Evolutionary conservation across 2,329 filamentous ascomycete genomes (phyloP), one percentile per base, ranked within the genome.

Genomic region (Arachnomyces sp.): DNA sequence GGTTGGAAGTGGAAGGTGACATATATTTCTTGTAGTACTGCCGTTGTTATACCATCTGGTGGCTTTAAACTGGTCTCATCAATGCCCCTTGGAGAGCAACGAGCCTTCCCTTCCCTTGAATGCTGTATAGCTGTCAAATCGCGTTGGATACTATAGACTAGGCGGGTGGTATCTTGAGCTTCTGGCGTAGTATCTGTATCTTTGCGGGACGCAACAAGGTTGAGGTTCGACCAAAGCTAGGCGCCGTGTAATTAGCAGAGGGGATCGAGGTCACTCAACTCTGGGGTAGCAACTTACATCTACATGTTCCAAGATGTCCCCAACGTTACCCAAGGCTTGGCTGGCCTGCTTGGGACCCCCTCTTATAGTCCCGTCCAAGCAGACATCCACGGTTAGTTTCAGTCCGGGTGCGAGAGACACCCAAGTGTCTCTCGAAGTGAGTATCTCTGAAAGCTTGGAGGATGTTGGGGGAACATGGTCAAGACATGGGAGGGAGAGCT

Each of bases 221-320:
- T 55, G 33, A 62, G 43, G 17, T 58, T 50, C 2, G 50, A 36
- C 60, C 60, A 64, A 25, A 58, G 39, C 61, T 64, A 41, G 25
- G 32, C 28, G 12, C 12, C 9, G 15, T 6, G 4, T 15, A 14
- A 9, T 20, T 17, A 31, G 16, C 31, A 17, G 11, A 9, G 40
- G 28, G 30, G 34, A n/a, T 34, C 13, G 4, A 13, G 2, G 1
- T 7, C 9, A 20, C 43, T 30, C 39, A 7, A 36, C n/a, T n/a
- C n/a, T n/a, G n/a, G n/a, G n/a, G n/a, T 20, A 45, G 53, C 28
- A 11, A 36, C 45, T 38, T 39, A 43, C 61, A 47, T 53, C 49
- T 25, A 55, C 54, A 7, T 40, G 44, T 31, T 49, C 49, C 3
- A 64, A 14, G 1, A 44, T 46, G 14, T 55, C 46, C 11, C 38